phyloP scores from a whole-genome alignment of 2,329 filamentous ascomycete species.

The Talaromyces sp. region DNA sequence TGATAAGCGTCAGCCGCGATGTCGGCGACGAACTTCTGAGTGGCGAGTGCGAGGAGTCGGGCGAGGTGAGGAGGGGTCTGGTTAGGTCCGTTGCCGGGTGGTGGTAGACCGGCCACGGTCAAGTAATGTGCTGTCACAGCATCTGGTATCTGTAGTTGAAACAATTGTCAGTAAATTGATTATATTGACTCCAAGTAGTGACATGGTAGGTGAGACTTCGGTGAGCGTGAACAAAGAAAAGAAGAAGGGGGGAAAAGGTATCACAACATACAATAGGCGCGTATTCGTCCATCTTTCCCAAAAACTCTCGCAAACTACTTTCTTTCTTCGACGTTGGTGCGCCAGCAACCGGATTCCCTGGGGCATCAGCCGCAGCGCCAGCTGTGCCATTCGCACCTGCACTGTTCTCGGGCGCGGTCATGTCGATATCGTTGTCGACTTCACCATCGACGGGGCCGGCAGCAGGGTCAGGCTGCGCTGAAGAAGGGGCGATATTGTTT shows the following conservation, averaged over 20 bases:
- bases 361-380: slow-evolving; percentile 1
- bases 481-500: slow-evolving; percentile 13
- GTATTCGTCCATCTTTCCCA: slow-evolving; percentile 96
- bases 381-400: slow-evolving; percentile 13
- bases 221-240: not conserved
- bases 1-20: slow-evolving; percentile 97
- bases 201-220: not conserved
- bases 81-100: slow-evolving; percentile 76
- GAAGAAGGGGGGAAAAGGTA: not conserved
- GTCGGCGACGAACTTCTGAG: slow-evolving; percentile 97
- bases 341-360: slow-evolving; percentile 16
- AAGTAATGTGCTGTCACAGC: slow-evolving; percentile 98
- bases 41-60: slow-evolving; percentile 90
- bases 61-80: slow-evolving; percentile 73
- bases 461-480: slow-evolving; percentile 16
- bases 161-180: not conserved
- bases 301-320: slow-evolving; percentile 82
- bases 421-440: slow-evolving; percentile 33
- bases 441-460: slow-evolving; percentile 25
- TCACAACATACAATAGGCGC: slow-evolving; percentile 76
- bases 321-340: slow-evolving; percentile 75
- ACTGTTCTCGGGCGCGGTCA: slow-evolving; percentile 22
- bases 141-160: slow-evolving; percentile 72
- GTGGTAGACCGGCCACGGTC: slow-evolving; percentile 88
- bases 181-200: not conserved